Evolutionary conservation across 768 basidiomycete genomes (phyloP).

Genomic region (Kwoniella sp.): DNA sequence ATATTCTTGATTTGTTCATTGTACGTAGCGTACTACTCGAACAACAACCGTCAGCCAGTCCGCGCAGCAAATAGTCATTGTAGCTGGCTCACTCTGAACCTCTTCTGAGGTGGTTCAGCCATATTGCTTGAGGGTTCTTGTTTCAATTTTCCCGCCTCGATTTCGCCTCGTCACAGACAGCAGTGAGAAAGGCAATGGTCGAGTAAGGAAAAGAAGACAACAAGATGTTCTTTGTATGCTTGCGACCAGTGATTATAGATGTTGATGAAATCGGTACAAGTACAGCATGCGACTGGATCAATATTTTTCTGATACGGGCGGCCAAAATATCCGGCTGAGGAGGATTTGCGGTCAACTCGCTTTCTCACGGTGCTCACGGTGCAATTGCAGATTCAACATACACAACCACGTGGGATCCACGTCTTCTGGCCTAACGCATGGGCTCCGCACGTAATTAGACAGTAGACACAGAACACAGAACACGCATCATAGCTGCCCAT

Average conservation of each 20-base stretch:
- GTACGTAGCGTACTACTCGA: conserved; percentile 47
- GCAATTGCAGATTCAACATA: too few relatives aligned
- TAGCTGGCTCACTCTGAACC: conserved; percentile 38
- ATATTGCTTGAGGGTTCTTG: conserved; percentile 9
- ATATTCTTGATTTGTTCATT: conserved; percentile 49
- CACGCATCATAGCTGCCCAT: background rate
- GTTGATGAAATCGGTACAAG: background rate
- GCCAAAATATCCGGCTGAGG: background rate
- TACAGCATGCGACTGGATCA: background rate
- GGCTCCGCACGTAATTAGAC: too few relatives aligned
- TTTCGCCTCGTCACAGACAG: background rate
- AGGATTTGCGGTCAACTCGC: background rate
- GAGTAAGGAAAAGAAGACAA: background rate
- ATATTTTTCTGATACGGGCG: background rate
- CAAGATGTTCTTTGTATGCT: background rate
- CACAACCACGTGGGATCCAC: too few relatives aligned
- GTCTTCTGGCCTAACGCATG: too few relatives aligned
- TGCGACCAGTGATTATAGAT: background rate
- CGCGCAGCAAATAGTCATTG: background rate
- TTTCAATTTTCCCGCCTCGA: background rate
- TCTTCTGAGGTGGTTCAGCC: conserved; percentile 47
- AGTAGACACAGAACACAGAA: background rate
- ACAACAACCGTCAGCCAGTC: conserved; percentile 2
- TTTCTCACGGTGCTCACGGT: background rate
- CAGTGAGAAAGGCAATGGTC: background rate